A percentile compares a stretch with the other conserved stretches of the same genome.
phyloP scores from a whole-genome alignment of 345 rosid genomes.

The Eucalyptus brandiana region DNA sequence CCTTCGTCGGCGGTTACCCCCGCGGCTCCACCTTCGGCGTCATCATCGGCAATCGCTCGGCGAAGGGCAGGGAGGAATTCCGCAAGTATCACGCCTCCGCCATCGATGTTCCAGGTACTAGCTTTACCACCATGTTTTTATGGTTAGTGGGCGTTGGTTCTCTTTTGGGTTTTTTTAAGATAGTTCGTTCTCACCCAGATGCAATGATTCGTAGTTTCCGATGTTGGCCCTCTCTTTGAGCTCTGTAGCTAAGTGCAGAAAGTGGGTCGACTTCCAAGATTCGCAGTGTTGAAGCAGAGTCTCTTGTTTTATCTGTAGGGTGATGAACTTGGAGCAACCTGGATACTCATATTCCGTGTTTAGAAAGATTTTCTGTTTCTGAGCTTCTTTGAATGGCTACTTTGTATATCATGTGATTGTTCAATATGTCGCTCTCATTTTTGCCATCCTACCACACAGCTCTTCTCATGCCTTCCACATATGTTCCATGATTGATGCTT shows the following conservation, averaged over 20 bases:
- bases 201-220: not conserved
- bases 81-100: slow-evolving; percentile 84
- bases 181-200: not conserved
- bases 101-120: slow-evolving; percentile 75
- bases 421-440: not conserved
- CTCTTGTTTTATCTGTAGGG: not conserved
- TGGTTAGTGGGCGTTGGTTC: not conserved
- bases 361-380: not conserved
- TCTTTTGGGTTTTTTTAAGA: not conserved
- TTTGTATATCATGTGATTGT: not conserved
- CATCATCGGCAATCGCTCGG: slow-evolving; percentile 52
- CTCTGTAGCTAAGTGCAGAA: not conserved
- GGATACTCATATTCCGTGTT: not conserved
- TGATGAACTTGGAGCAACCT: not conserved
- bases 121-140: not conserved
- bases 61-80: slow-evolving; percentile 80
- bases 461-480: not conserved
- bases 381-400: not conserved
- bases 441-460: not conserved
- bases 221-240: not conserved
- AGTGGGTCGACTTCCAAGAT: not conserved
- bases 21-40: slow-evolving; percentile 82
- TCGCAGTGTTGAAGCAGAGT: not conserved
- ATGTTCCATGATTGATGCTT: not conserved
- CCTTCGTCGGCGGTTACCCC: slow-evolving; percentile 89